Evolutionary conservation across 495 filamentous ascomycete genomes (phyloP).

Genomic region (Podospora bellae-mahoneyi): DNA sequence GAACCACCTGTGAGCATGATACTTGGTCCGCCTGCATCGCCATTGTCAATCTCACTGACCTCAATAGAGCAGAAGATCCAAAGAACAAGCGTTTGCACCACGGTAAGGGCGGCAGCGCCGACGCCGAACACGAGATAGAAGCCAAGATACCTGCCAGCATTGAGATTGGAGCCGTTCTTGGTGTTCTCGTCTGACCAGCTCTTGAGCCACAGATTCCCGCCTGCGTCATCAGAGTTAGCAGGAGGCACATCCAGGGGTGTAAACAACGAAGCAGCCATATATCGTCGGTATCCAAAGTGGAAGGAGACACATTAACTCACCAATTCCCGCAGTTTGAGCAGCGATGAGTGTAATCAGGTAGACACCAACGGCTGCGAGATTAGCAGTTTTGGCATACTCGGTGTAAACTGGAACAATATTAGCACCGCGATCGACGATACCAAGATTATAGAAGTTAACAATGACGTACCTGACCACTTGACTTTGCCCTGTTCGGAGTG

Average conservation of each 20-base stretch:
- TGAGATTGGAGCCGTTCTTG: conserved; percentile 59
- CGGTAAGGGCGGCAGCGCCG: conserved; percentile 80
- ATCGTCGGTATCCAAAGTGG: not conserved
- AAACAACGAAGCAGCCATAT: not conserved
- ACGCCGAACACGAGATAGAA: conserved; percentile 92
- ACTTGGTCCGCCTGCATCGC: conserved; percentile 8
- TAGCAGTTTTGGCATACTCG: conserved; percentile 92
- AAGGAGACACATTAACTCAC: conserved; percentile 35
- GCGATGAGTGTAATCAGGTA: conserved; percentile 76
- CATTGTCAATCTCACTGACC: conserved; percentile 44
- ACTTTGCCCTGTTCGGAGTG: conserved; percentile 90
- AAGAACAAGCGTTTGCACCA: conserved; percentile 88
- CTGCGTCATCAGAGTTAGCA: conserved; percentile 22
- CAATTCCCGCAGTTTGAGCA: conserved; percentile 75
- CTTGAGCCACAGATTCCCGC: conserved; percentile 89
- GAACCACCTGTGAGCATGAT: conserved; percentile 21
- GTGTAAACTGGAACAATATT: conserved; percentile 55
- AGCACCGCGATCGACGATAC: conserved; percentile 19
- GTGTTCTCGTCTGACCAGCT: conserved; percentile 81
- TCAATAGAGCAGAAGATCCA: conserved; percentile 99
- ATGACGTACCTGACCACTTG: conserved; percentile 68
- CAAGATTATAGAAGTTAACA: not conserved
- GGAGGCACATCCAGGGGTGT: not conserved
- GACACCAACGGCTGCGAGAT: conserved; percentile 74
- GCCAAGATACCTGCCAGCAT: conserved; percentile 86